These are phyloP conservation scores for Sarocladium oryzae DNA, from an alignment of 2,329 filamentous ascomycete species.

Conservation along the genomic window DNA sequence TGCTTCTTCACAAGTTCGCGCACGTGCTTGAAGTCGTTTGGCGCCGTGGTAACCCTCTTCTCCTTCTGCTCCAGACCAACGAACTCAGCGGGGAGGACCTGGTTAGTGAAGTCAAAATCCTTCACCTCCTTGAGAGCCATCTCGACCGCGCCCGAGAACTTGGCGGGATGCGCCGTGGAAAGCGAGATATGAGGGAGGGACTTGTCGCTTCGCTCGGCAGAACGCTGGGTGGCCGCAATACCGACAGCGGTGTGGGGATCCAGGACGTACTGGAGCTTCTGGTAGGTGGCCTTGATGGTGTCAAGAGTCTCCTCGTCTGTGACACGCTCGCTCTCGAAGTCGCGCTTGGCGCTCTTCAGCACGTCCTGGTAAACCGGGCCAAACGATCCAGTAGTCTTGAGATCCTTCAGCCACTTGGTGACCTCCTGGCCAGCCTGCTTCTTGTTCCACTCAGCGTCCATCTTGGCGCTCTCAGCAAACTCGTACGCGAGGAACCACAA, in stretches of 20 bases:
- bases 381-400: conserved; percentile 80
- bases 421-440: conserved; percentile 72
- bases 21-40: conserved; percentile 67
- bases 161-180: conserved; percentile 91
- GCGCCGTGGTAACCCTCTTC: conserved; percentile 63
- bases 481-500: conserved; percentile 88
- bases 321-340: conserved; percentile 76
- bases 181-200: conserved; percentile 70
- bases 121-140: conserved; percentile 12
- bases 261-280: conserved; percentile 67
- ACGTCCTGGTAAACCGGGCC: conserved; percentile 67
- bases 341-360: conserved; percentile 60
- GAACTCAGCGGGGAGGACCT: conserved; percentile 77
- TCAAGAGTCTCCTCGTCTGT: conserved; percentile 61
- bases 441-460: conserved; percentile 60
- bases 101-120: conserved; percentile 53
- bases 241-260: conserved; percentile 93
- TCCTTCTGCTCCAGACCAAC: conserved; percentile 70
- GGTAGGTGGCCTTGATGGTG: conserved; percentile 53
- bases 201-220: conserved; percentile 46
- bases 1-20: conserved; percentile 68
- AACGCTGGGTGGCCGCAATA: conserved; percentile 67
- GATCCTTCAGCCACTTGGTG: conserved; percentile 65
- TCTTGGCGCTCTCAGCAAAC: conserved; percentile 51
- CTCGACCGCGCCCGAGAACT: conserved; percentile 83